Evolutionary conservation across 257 asterid genomes (phyloP).

Genomic region (Petunia secreta): DNA sequence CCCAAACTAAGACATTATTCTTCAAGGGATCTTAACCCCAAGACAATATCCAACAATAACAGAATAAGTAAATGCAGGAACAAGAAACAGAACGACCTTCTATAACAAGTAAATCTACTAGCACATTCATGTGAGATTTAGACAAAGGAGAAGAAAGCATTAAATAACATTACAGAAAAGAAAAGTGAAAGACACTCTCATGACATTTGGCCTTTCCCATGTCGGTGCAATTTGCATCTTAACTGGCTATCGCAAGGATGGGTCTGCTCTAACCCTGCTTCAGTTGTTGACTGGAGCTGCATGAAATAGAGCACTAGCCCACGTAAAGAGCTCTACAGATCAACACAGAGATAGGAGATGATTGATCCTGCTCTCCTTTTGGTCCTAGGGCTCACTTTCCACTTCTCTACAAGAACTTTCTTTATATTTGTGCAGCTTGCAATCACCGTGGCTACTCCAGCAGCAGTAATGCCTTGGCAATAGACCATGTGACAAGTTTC

Average conservation of each 20-base stretch:
- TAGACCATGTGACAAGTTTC: conserved; percentile 85
- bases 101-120: conserved; percentile 1
- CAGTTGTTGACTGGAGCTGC: not conserved
- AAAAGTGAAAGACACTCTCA: not conserved
- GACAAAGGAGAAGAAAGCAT: not conserved
- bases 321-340: conserved; percentile 44
- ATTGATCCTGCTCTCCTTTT: conserved; percentile 80
- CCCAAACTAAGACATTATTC: no score
- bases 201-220: not conserved
- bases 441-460: conserved; percentile 73
- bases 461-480: conserved; percentile 69
- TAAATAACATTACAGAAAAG: not conserved
- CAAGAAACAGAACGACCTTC: not conserved
- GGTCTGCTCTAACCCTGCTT: not conserved
- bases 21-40: no score
- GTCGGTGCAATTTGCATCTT: not conserved
- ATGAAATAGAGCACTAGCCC: not conserved
- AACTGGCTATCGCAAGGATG: not conserved
- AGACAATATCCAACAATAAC: not conserved
- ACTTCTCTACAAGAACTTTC: conserved; percentile 76
- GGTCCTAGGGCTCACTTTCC: conserved; percentile 78
- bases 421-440: conserved; percentile 62
- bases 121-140: not conserved
- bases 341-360: conserved; percentile 73
- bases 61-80: not conserved